These are phyloP conservation scores for Albifimbria verrucaria DNA, from an alignment of 2,329 filamentous ascomycete species.

Conservation along the genomic window DNA sequence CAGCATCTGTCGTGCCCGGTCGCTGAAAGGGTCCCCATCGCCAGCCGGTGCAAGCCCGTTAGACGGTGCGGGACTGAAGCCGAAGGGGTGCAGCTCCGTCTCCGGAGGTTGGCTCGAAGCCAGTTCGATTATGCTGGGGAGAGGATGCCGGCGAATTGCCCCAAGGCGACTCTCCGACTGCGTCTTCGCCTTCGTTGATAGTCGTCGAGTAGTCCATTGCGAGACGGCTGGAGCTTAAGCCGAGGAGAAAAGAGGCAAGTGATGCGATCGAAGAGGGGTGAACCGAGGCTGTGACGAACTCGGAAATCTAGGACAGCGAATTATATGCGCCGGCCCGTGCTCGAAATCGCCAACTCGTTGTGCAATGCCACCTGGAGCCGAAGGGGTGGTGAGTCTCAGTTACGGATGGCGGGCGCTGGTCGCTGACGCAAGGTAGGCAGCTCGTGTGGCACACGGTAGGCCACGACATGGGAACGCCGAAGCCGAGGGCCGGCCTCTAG, in stretches of 20 bases:
- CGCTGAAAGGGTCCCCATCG: slow-evolving; percentile 38
- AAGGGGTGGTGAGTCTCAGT: neutral
- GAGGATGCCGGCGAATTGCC: slow-evolving; percentile 51
- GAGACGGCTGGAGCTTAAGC: slow-evolving; percentile 9
- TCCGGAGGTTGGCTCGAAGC: slow-evolving; percentile 33
- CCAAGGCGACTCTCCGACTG: slow-evolving; percentile 53
- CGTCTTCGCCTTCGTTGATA: slow-evolving; percentile 52
- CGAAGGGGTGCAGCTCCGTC: slow-evolving; percentile 41
- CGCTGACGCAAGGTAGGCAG: slow-evolving; percentile 25
- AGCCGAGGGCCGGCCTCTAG: slow-evolving; percentile 9
- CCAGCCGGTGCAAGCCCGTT: slow-evolving; percentile 39
- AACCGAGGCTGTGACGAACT: no score
- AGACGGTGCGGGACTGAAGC: slow-evolving; percentile 38
- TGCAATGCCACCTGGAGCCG: neutral
- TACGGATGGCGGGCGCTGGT: slow-evolving; percentile 9
- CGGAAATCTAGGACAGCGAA: no score
- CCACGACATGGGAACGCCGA: slow-evolving; percentile 5
- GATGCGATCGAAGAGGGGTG: neutral
- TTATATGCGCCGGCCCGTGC: slow-evolving; percentile 1
- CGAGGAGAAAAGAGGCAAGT: neutral
- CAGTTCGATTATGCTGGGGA: slow-evolving; percentile 42
- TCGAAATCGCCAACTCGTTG: slow-evolving; percentile 1
- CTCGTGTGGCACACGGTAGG: no score
- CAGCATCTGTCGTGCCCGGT: slow-evolving; percentile 44
- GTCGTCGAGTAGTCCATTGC: slow-evolving; percentile 58